Evolutionary conservation across 768 basidiomycete genomes (phyloP).

Genomic region (Pisolithus microcarpus): DNA sequence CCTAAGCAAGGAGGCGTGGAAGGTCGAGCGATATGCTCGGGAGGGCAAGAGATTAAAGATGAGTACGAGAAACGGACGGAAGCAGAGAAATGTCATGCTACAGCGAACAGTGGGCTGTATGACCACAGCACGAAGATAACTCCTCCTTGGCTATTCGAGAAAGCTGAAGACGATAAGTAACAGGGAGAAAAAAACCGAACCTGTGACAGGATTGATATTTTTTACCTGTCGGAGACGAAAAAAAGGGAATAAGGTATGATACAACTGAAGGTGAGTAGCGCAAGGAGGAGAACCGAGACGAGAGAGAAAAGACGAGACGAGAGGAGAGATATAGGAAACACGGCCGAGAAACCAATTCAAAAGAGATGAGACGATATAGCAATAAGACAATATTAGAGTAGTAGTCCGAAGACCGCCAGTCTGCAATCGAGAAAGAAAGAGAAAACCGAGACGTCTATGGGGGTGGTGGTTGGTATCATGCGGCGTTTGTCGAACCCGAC

Average conservation of each 20-base stretch:
- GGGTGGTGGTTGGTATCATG: constrained; percentile 19
- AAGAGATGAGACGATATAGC: constrained; percentile 20
- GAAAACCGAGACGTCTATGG: constrained; percentile 18
- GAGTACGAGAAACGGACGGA: constrained; percentile 10
- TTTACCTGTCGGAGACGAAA: constrained; percentile 24
- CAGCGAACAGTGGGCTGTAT: constrained; percentile 22
- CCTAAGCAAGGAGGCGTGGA: constrained; percentile 7
- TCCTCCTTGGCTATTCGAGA: constrained; percentile 28
- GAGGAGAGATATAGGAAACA: constrained; percentile 8
- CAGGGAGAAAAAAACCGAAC: constrained; percentile 13
- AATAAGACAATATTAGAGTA: constrained; percentile 31
- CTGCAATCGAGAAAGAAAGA: constrained; percentile 14
- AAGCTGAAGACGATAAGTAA: constrained; percentile 31
- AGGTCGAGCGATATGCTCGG: constrained; percentile 8
- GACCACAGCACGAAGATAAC: constrained; percentile 24
- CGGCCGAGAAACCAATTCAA: constrained; percentile 14
- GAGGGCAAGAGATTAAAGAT: constrained; percentile 14
- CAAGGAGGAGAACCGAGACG: constrained; percentile 21
- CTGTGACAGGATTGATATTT: constrained; percentile 22
- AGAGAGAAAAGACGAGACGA: constrained; percentile 8
- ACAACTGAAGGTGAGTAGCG: constrained; percentile 24
- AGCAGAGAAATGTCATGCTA: constrained; percentile 26
- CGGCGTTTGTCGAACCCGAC: constrained; percentile 29
- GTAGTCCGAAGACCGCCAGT: constrained; percentile 21
- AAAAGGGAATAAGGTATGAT: constrained; percentile 24